These are phyloP conservation scores for Nicotiana benthamiana DNA, from an alignment of 257 asterid species.

Conservation along the genomic window DNA sequence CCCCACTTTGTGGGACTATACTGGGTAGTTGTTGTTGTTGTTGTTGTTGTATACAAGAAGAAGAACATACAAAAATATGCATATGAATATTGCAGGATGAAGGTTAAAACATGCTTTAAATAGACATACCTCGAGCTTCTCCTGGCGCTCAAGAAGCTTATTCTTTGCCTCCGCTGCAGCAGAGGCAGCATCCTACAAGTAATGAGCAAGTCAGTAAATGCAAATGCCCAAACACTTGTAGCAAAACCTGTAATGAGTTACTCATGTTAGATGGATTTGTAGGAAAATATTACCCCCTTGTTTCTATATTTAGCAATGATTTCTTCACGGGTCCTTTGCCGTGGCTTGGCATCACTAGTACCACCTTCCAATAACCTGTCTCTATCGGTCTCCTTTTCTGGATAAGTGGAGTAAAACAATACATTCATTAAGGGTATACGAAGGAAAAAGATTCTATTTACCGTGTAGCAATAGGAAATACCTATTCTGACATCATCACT, in stretches of 20 bases:
- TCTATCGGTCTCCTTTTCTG: slow-evolving; percentile 55
- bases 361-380: slow-evolving; percentile 70
- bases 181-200: slow-evolving; percentile 61
- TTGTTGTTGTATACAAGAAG: background rate
- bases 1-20: too few relatives aligned
- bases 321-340: slow-evolving; percentile 69
- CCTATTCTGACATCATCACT: slow-evolving; percentile 37
- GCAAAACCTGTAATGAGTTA: too few relatives aligned
- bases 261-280: slow-evolving; percentile 8
- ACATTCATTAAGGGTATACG: slow-evolving; percentile 1
- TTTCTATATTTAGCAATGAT: slow-evolving; percentile 83
- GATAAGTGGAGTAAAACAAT: slow-evolving; percentile 7
- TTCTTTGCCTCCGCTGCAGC: slow-evolving; percentile 81
- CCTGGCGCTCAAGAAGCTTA: slow-evolving; percentile 75
- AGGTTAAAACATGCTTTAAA: background rate
- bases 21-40: too few relatives aligned
- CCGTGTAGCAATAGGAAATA: background rate
- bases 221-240: slow-evolving; percentile 11
- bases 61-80: background rate
- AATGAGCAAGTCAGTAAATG: slow-evolving; percentile 12
- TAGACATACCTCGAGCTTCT: slow-evolving; percentile 76
- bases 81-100: background rate
- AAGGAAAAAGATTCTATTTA: background rate
- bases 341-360: slow-evolving; percentile 55
- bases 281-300: slow-evolving; percentile 47